Evolutionary conservation across 225 moss, liverwort and hornwort species (phyloP).

Genomic region (Neckera pumila): DNA sequence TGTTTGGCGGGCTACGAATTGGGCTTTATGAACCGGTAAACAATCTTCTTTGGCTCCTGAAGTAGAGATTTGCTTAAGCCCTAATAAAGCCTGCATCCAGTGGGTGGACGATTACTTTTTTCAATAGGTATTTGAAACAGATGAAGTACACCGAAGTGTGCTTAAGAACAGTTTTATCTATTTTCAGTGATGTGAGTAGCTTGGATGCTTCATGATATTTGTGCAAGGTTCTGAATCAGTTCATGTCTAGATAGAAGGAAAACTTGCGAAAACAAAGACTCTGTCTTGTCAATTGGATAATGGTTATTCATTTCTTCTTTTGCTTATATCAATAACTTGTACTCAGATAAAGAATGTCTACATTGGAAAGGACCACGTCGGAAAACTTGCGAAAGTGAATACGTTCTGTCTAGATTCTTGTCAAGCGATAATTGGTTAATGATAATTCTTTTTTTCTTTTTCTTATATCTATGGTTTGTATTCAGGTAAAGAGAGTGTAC

Average conservation of each 20-base stretch:
- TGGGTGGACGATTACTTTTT: neutral
- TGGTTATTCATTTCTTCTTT: too few relatives aligned
- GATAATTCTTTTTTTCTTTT: neutral
- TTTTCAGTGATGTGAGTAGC: neutral
- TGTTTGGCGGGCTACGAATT: slow-evolving; percentile 92
- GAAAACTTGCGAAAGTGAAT: neutral
- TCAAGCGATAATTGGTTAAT: too few relatives aligned
- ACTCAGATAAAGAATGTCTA: slow-evolving; percentile 60
- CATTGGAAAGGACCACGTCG: slow-evolving; percentile 69
- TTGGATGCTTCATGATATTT: neutral
- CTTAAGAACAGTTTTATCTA: neutral
- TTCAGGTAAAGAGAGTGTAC: slow-evolving; percentile 70
- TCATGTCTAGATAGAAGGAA: neutral
- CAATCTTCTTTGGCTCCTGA: neutral
- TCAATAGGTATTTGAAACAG: neutral
- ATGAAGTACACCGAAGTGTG: neutral
- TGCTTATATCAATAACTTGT: neutral
- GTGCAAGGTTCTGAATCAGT: neutral
- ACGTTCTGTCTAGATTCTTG: neutral
- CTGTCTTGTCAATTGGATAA: neutral
- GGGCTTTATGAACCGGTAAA: slow-evolving; percentile 88
- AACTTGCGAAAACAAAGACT: neutral
- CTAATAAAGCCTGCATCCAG: neutral
- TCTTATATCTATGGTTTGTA: neutral
- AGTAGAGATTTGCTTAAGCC: neutral